Conservation (phyloP, 2,329 filamentous ascomycete species). For the Fusarium domesticum region DNA sequence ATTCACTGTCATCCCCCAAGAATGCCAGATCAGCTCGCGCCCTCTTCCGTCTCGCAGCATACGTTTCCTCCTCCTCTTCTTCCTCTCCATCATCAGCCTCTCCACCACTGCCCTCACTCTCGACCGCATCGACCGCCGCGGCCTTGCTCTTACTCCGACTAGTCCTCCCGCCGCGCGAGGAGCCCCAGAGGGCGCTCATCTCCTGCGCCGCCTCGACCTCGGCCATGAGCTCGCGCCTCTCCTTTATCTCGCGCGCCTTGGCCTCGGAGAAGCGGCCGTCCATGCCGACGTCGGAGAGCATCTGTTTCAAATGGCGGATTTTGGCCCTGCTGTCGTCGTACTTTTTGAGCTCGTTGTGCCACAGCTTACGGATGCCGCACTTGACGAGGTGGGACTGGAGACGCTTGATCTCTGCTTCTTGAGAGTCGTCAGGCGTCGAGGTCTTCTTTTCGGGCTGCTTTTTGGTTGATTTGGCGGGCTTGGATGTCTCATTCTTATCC, state of each 20-base stretch:
- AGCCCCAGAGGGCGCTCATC: conserved; percentile 76
- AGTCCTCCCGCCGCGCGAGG: conserved; percentile 39
- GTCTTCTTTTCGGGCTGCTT: conserved; percentile 34
- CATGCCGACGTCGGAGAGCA: conserved; percentile 84
- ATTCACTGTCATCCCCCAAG: conserved; percentile 66
- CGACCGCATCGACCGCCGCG: conserved; percentile 29
- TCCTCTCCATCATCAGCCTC: conserved; percentile 27
- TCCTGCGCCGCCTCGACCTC: conserved; percentile 84
- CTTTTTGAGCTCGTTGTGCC: conserved; percentile 78
- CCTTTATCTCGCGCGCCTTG: conserved; percentile 83
- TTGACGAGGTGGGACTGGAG: conserved; percentile 83
- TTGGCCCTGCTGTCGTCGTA: conserved; percentile 73
- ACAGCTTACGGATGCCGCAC: conserved; percentile 90
- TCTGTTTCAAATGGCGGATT: conserved; percentile 73
- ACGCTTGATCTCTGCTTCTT: conserved; percentile 80
- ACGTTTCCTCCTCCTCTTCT: conserved; percentile 32
- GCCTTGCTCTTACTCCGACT: conserved; percentile 38
- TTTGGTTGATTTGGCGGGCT: conserved; percentile 29
- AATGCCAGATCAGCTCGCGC: conserved; percentile 59
- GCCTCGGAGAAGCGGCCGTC: conserved; percentile 81
- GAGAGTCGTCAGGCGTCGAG: conserved; percentile 47
- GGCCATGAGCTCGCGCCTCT: conserved; percentile 75
- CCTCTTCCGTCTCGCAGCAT: conserved; percentile 46
- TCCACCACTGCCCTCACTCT: conserved; percentile 30
- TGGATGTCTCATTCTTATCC: conserved; percentile 33